These are phyloP conservation scores for Phytophthora pinifolia DNA, from an alignment of 352 stramenopile species.

Conservation along the genomic window DNA sequence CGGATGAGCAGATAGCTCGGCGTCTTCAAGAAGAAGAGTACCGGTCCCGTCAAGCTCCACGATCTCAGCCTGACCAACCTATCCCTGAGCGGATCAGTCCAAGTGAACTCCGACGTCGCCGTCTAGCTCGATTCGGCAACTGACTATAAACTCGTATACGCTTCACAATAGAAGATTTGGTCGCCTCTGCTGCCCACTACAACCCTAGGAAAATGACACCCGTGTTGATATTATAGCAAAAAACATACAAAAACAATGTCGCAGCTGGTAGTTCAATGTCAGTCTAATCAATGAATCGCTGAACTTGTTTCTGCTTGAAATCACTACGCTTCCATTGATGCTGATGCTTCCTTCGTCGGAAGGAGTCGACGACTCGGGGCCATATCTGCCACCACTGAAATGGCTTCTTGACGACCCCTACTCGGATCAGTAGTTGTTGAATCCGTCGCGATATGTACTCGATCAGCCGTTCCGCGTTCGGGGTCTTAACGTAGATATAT, in stretches of 20 bases:
- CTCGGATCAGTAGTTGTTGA: slow-evolving; percentile 16
- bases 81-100: slow-evolving; percentile 11
- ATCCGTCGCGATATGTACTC: slow-evolving; percentile 12
- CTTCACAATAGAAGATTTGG: too few relatives aligned
- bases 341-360: slow-evolving; percentile 19
- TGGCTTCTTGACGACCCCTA: slow-evolving; percentile 26
- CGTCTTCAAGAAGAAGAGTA: slow-evolving; percentile 37
- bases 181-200: too few relatives aligned
- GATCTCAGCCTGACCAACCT: slow-evolving; percentile 12
- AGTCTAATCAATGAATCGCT: too few relatives aligned
- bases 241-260: too few relatives aligned
- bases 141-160: too few relatives aligned
- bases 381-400: slow-evolving; percentile 31
- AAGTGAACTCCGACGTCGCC: slow-evolving; percentile 30
- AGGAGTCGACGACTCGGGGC: slow-evolving; percentile 20
- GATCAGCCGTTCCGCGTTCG: slow-evolving; percentile 27
- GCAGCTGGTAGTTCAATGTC: too few relatives aligned
- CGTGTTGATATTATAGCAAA: too few relatives aligned
- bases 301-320: too few relatives aligned
- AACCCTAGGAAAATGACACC: too few relatives aligned
- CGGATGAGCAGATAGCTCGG: slow-evolving; percentile 27
- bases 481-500: slow-evolving; percentile 35
- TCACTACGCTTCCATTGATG: not conserved
- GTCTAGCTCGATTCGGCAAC: slow-evolving; percentile 29
- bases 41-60: slow-evolving; percentile 1